Base-by-base conservation (phyloP, 129 eudicot species). In the Flaveria ramosissima region DNA sequence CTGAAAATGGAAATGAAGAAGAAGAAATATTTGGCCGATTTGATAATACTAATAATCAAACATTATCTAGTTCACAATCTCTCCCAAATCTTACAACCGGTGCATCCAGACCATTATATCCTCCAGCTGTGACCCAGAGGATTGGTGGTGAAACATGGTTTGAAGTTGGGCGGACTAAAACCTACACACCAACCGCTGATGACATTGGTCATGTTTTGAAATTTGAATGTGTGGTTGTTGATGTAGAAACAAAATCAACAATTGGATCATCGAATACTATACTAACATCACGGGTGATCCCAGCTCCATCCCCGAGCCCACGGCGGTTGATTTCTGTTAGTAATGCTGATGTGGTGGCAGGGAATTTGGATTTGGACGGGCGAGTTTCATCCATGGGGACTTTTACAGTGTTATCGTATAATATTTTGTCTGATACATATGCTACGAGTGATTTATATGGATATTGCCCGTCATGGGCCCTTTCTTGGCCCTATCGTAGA, bases 381-480 rank as follows among this genome's bases (percentile, higher is more conserved):
- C 92, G 91, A 8, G 32, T 81, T 45, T 80, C 90, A 10, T 93
- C 96, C 46, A 76, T 84, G 2, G 96, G 93, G 57, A 89, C 83
- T 56, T 94, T 94, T 82, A 87, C 93, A 0, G 98, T 91, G 83
- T 84, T 94, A 42, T 93, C 95, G 12, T 93, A 87, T 88, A 90
- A 91, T 72, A 87, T 91, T 52, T 80, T 94, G 48, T 84, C 97
- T 1, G 98, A 91, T 59, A 74, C 88, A 2, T 84, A 87, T 91
- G 96, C 97, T 14, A 79, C 92, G 14, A 89, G 70, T 77, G 98
- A 94, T 69, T 76, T 81, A 50, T 91, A 91, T 62, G 88, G 96
- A 76, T 94, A 94, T 79, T 94, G 97, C 78, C 98, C 98, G 63
- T 74, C 97, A 2, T 94, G 98, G 98, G 98, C 98, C 12, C 97